Evolutionary conservation across 352 stramenopile species (phyloP), one percentile per base, ranked within the genome.

Genomic region (Phytophthora pluvialis): DNA sequence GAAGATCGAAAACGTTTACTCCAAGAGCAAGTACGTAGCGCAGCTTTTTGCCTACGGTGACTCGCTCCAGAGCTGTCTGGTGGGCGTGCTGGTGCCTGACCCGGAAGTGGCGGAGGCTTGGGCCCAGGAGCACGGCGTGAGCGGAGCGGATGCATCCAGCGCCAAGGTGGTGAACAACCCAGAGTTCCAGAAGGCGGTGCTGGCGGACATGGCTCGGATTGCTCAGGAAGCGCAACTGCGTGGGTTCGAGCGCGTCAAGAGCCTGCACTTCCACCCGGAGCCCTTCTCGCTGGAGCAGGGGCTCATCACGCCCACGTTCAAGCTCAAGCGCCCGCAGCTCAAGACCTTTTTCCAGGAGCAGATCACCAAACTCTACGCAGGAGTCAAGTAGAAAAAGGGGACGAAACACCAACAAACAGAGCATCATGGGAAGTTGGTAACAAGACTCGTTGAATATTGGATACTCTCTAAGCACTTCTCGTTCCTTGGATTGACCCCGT

Each of bases 1-100:
- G 75, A 98, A 98, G 77, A 94, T 99, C 64, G 96, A 99, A 67
- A 97, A 97, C 79, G 78, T 94, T 6, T 98, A 97, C 57, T 71
- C 75, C 40, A 96, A 96, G 62, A 90, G 75, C 61, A 70, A 77
- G 4, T 96, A 98, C 64, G 90, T 98, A 40, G 90, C 78, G 8
- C 94, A 98, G 77, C 77, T 86, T 32, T 98, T 98, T 71, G 90
- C 98, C 1, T 90, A 98, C 71, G 96, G 96, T 9, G 93, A 98
- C 73, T 98, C 89, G 8, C 83, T 97, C 18, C 89, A 98, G 71
- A 97, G 72, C 60, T 92, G 72, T 42, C 76, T 98, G n/a, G 93
- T 99, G 28, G 94, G 88, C 5, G 79, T 99, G 28, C 70, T 98
- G 26, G 90, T 98, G 21, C 80, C 80, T 3, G 80, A 91, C 51